A percentile compares a stretch with the other conserved stretches of the same genome.
Evolutionary conservation across 169 alveolate species (phyloP).

Genomic region (Cystoisospora suis): DNA sequence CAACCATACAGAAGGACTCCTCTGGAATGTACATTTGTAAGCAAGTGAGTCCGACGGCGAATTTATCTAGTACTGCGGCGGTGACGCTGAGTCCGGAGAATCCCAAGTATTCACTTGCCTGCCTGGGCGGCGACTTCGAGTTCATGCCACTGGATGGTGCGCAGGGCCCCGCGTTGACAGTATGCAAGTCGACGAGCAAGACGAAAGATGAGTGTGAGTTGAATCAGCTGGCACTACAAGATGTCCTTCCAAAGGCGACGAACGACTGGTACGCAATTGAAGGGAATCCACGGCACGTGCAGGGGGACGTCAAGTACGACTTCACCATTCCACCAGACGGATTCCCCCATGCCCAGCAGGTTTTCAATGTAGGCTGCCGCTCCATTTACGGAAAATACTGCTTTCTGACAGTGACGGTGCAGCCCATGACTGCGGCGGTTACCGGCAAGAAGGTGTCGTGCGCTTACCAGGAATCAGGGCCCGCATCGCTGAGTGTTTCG

Average conservation of each 20-base stretch:
- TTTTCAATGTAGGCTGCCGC: constrained; percentile 4
- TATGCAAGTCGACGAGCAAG: not conserved
- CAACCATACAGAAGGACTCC: too few relatives aligned
- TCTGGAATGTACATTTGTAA: too few relatives aligned
- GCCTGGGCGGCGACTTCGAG: not conserved
- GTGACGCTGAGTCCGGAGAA: not conserved
- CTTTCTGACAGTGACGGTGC: not conserved
- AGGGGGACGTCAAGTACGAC: not conserved
- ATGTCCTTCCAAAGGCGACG: not conserved
- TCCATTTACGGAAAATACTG: not conserved
- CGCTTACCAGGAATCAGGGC: not conserved
- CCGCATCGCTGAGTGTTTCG: not conserved
- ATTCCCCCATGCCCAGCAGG: not conserved
- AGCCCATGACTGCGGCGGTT: not conserved
- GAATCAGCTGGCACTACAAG: not conserved
- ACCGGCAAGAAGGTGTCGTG: not conserved
- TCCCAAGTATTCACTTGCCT: not conserved
- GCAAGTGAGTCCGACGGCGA: too few relatives aligned
- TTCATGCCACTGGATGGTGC: not conserved
- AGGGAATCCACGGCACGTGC: not conserved
- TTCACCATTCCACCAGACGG: not conserved
- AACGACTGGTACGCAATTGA: not conserved
- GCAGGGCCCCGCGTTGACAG: not conserved
- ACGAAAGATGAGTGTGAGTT: not conserved
- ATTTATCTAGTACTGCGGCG: too few relatives aligned